Evolutionary conservation across 768 basidiomycete genomes (phyloP).

Genomic region (Pulveroboletus sp.): DNA sequence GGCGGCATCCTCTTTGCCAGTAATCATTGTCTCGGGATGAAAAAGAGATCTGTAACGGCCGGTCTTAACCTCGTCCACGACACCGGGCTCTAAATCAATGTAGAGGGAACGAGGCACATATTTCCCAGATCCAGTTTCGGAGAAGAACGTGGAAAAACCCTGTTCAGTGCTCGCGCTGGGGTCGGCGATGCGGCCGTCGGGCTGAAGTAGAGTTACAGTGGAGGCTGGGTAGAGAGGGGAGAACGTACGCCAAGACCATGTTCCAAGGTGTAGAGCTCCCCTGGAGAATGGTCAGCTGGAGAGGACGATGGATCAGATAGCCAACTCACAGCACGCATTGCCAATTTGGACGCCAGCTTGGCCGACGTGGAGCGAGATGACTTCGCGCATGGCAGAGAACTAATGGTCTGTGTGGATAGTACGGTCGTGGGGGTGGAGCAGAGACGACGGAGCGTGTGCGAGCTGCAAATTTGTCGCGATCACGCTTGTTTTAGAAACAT

Average conservation of each 20-base stretch:
- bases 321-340: slow-evolving; percentile 87
- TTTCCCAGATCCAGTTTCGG: slow-evolving; percentile 89
- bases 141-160: slow-evolving; percentile 98
- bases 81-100: slow-evolving; percentile 92
- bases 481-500: slow-evolving; percentile 26
- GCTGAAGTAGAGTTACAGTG: slow-evolving; percentile 42
- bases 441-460: too few relatives aligned
- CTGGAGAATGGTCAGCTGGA: slow-evolving; percentile 36
- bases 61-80: slow-evolving; percentile 90
- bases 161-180: slow-evolving; percentile 55
- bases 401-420: slow-evolving; percentile 2
- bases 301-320: slow-evolving; percentile 2
- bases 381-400: slow-evolving; percentile 67
- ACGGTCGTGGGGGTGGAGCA: slow-evolving; percentile 14
- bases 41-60: slow-evolving; percentile 92
- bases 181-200: slow-evolving; percentile 81
- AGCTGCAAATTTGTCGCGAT: slow-evolving; percentile 16
- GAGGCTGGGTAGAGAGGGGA: background rate
- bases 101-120: slow-evolving; percentile 96
- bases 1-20: slow-evolving; percentile 98
- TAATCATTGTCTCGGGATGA: slow-evolving; percentile 95
- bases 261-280: slow-evolving; percentile 98
- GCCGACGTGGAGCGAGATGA: slow-evolving; percentile 94
- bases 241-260: slow-evolving; percentile 86
- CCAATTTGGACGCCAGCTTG: slow-evolving; percentile 95